Evolutionary conservation across 2,329 filamentous ascomycete species (phyloP).

Genomic region (Mycogone perniciosa): DNA sequence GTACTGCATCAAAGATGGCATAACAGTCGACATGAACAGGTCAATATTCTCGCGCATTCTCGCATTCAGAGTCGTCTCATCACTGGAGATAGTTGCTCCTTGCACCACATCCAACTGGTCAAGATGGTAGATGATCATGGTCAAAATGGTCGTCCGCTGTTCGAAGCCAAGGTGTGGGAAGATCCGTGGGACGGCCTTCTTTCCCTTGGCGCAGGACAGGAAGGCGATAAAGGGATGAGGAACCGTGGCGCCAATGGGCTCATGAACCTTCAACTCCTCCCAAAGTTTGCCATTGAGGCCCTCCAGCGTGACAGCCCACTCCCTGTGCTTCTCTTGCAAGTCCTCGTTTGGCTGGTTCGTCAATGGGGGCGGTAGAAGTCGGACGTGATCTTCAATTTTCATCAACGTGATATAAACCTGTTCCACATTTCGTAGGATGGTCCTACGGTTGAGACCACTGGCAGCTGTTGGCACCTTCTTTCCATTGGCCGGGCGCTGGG

Average conservation of each 20-base stretch:
- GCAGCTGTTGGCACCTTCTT: conserved; percentile 33
- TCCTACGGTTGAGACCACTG: conserved; percentile 69
- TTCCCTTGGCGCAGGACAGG: conserved; percentile 89
- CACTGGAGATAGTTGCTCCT: conserved; percentile 66
- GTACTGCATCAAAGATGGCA: conserved; percentile 83
- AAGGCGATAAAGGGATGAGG: conserved; percentile 94
- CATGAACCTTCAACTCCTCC: conserved; percentile 84
- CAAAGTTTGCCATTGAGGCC: conserved; percentile 76
- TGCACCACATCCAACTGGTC: conserved; percentile 88
- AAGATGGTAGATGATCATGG: conserved; percentile 90
- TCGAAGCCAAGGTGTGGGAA: conserved; percentile 91
- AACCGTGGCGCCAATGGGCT: conserved; percentile 72
- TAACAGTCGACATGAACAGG: conserved; percentile 78
- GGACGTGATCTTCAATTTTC: conserved; percentile 89
- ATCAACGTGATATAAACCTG: conserved; percentile 82
- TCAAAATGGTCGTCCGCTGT: conserved; percentile 89
- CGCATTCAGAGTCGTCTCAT: conserved; percentile 65
- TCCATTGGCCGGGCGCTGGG: conserved; percentile 44
- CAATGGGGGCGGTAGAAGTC: conserved; percentile 61
- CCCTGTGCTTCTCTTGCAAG: conserved; percentile 65
- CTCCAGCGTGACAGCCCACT: conserved; percentile 59
- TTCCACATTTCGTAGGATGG: conserved; percentile 80
- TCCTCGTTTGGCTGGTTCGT: conserved; percentile 55
- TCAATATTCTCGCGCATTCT: conserved; percentile 87
- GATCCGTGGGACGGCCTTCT: conserved; percentile 89